Conservation (phyloP, 805 yeast species). For the Kluyveromyces lactis region DNA sequence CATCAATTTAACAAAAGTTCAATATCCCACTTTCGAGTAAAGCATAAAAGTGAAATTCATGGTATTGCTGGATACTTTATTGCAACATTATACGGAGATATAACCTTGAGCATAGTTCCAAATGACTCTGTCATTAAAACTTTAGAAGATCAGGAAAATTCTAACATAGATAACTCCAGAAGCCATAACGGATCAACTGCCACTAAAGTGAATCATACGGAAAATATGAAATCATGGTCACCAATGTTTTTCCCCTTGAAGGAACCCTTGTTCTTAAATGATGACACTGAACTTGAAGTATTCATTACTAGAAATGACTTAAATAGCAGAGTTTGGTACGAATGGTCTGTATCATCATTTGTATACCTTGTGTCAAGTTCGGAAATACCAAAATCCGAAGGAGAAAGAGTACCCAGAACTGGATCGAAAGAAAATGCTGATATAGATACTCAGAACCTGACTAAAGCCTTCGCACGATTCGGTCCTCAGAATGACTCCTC, state of each 20-base stretch:
- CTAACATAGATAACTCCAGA: conserved; percentile 1
- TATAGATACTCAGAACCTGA: not conserved
- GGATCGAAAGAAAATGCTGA: not conserved
- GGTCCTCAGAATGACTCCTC: not conserved
- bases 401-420: conserved; percentile 3
- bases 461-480: not conserved
- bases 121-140: conserved; percentile 14
- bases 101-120: conserved; percentile 29
- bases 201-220: conserved; percentile 25
- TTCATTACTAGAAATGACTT: conserved; percentile 39
- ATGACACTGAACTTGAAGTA: conserved; percentile 47
- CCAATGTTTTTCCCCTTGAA: conserved; percentile 58
- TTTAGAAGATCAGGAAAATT: conserved; percentile 10
- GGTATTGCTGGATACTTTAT: conserved; percentile 71
- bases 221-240: conserved; percentile 54
- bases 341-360: conserved; percentile 53
- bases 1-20: conserved; percentile 14
- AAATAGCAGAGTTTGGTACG: conserved; percentile 49
- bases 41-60: conserved; percentile 49
- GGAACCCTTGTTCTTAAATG: conserved; percentile 43
- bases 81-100: conserved; percentile 57
- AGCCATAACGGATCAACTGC: not conserved
- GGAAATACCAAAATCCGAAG: conserved; percentile 13
- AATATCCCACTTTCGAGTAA: conserved; percentile 36
- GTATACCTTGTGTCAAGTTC: conserved; percentile 31